Evolutionary conservation across 331 rosid species (phyloP).

Genomic region (Cydonia oblonga): DNA sequence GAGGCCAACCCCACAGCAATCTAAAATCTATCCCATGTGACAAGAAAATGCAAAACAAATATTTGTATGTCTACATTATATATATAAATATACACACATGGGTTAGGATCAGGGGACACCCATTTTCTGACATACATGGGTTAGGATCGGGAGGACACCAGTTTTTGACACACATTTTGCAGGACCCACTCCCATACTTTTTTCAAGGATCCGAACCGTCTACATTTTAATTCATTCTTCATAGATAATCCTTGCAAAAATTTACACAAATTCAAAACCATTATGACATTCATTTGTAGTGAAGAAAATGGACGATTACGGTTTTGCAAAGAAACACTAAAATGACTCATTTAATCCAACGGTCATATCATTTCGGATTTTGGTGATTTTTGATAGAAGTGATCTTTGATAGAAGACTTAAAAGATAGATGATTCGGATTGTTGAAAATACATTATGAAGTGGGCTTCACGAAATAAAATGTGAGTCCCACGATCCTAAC

Average conservation of each 20-base stretch:
- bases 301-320: not conserved
- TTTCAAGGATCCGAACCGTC: not conserved
- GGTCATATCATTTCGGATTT: not conserved
- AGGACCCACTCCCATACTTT: not conserved
- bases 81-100: not conserved
- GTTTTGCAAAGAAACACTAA: not conserved
- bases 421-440: not conserved
- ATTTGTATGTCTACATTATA: not conserved
- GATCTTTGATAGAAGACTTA: not conserved
- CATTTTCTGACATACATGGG: not conserved
- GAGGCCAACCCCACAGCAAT: not conserved
- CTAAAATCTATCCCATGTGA: not conserved
- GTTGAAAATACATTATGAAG: not conserved
- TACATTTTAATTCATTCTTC: not conserved
- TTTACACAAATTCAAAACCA: no score
- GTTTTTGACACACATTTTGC: not conserved
- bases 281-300: not conserved
- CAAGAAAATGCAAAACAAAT: not conserved
- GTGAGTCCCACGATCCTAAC: not conserved
- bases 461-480: not conserved
- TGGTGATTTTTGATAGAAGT: not conserved
- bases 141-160: no score
- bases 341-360: not conserved
- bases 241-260: no score
- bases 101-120: not conserved